Percentiles rank a stretch among this genome's conserved stretches.
These are phyloP conservation scores for Ricinus communis DNA, from an alignment of 345 rosid genomes.

Conservation along the genomic window DNA sequence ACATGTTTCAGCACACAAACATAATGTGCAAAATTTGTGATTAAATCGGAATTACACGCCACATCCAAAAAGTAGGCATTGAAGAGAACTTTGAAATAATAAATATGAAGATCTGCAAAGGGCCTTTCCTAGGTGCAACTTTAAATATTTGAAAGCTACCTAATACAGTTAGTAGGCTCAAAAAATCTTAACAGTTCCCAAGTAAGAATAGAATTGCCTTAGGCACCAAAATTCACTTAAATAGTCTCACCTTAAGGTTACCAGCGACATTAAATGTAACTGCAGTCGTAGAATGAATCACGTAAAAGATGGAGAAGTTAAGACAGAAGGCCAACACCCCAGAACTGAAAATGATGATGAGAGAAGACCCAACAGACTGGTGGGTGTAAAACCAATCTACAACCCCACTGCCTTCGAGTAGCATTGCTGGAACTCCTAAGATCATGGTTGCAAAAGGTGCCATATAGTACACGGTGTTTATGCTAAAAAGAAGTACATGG, in stretches of 20 bases:
- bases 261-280: conserved; percentile 99
- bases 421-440: conserved; percentile 75
- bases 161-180: neutral
- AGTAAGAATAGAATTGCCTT: neutral
- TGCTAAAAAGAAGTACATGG: conserved; percentile 38
- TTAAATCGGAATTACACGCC: neutral
- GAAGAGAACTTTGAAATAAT: neutral
- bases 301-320: conserved; percentile 96
- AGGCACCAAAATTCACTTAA: neutral
- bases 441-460: conserved; percentile 98
- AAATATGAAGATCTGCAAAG: neutral
- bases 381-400: conserved; percentile 71
- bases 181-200: neutral
- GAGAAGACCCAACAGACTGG: conserved; percentile 51
- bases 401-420: conserved; percentile 90
- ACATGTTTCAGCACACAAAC: neutral
- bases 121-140: neutral
- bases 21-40: neutral
- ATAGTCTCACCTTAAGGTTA: conserved; percentile 82
- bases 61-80: neutral
- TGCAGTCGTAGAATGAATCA: conserved; percentile 98
- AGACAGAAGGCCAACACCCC: conserved; percentile 96
- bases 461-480: conserved; percentile 99
- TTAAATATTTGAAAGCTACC: neutral
- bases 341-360: conserved; percentile 77